Evolutionary conservation across 2,329 filamentous ascomycete species (phyloP).

Genomic region (Sordariomycetes sp.): DNA sequence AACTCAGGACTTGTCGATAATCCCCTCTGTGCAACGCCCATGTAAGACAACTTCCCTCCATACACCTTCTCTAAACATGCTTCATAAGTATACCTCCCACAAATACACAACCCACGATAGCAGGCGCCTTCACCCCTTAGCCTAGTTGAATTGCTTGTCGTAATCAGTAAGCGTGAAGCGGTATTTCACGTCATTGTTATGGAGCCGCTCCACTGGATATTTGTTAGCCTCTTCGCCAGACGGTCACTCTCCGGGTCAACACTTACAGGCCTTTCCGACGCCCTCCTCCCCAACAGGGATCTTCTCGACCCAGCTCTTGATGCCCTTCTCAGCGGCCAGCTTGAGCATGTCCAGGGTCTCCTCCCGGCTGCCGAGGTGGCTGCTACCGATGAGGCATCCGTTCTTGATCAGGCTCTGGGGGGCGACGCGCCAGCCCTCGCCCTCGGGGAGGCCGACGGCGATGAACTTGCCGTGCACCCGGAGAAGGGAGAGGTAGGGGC

Average conservation of each 20-base stretch:
- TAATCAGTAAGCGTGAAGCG: constrained; percentile 12
- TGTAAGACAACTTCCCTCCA: no score
- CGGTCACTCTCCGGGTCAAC: not conserved
- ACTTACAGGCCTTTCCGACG: constrained; percentile 7
- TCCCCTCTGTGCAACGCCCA: no score
- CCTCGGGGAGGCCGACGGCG: constrained; percentile 53
- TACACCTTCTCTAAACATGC: no score
- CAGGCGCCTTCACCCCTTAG: not conserved
- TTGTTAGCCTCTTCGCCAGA: not conserved
- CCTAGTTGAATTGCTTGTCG: constrained; percentile 11
- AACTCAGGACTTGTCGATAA: no score
- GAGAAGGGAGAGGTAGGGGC: constrained; percentile 46
- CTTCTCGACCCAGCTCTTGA: constrained; percentile 39
- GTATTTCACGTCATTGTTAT: constrained; percentile 8
- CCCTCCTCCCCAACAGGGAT: constrained; percentile 9
- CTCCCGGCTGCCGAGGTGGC: constrained; percentile 28
- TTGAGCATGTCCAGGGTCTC: constrained; percentile 45
- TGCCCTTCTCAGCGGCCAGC: constrained; percentile 37
- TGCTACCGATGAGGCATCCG: constrained; percentile 31
- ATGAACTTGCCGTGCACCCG: constrained; percentile 47
- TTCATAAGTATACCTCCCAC: no score
- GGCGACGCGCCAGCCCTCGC: constrained; percentile 26
- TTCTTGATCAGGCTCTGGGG: constrained; percentile 46
- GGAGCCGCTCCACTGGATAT: constrained; percentile 1
- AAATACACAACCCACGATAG: not conserved